Percentiles rank a stretch among this genome's conserved stretches.
Evolutionary conservation across 805 yeast genomes (phyloP).

Genomic region (Pichia paraexigua): DNA sequence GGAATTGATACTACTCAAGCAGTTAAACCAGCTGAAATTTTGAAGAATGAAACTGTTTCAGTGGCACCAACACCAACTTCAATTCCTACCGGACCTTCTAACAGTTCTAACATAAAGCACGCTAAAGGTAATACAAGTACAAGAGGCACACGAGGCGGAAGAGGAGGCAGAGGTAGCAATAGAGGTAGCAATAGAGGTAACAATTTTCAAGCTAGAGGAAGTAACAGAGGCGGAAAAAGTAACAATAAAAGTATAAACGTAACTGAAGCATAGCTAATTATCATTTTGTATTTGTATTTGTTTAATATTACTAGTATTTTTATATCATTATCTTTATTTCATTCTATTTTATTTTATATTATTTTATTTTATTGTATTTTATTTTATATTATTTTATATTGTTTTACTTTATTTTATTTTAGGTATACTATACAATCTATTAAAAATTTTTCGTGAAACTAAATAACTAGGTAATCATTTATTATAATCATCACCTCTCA

Average conservation of each 20-base stretch:
- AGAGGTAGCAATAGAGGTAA: neutral
- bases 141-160: conserved; percentile 13
- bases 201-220: neutral
- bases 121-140: neutral
- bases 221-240: neutral
- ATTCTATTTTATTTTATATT: neutral
- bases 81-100: neutral
- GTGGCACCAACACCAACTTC: neutral
- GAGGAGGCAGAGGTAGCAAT: conserved; percentile 12
- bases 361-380: neutral
- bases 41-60: neutral
- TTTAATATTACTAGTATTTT: too few species aligned
- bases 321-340: too few species aligned
- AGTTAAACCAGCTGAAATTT: neutral
- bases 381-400: too few species aligned
- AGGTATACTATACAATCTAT: neutral
- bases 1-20: neutral
- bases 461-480: neutral
- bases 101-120: neutral
- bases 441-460: neutral
- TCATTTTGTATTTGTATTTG: neutral
- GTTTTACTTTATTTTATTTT: neutral
- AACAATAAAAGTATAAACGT: neutral
- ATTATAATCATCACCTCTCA: neutral
- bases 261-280: neutral